Evolutionary conservation across 1,139 yeast genomes (phyloP), one percentile per base, ranked within the genome.

Genomic region (Protomyces pachydermus): DNA sequence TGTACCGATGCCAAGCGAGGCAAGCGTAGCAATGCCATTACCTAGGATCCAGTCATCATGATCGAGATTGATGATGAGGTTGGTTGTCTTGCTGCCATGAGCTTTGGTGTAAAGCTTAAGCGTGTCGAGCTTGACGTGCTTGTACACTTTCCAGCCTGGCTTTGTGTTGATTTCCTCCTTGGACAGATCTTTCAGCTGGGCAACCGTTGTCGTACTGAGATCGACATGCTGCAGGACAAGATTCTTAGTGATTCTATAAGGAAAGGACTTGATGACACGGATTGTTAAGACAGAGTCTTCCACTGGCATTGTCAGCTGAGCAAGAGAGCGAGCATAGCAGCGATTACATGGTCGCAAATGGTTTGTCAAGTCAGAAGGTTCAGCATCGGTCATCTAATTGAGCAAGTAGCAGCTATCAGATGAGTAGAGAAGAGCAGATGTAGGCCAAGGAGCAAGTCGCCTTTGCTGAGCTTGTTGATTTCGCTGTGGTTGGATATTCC

Each of bases 21-120:
- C 77, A 62, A 91, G 79, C 3, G 80, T 75, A 70, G 78, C 80
- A 14, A 75, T 76, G 2, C 74, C 74, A 42, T 79, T 79, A 1
- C 71, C 69, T 67, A 93, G 75, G 2, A 88, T 79, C 91, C 95
- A 87, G 66, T 82, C 85, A 3, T 82, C 84, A 71, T 87, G 84
- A 38, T 90, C 97, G 74, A 93, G 83, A 74, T 93, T 93, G 68
- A 95, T 88, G 58, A 90, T 95, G 69, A 93, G 80, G 73, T 93
- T 91, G 85, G 91, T 88, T 1, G 97, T 89, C 76, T 69, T 54
- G 20, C 53, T 96, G 6, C 96, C 96, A 74, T 93, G 98, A 0
- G 98, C 98, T 73, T 89, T 90, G 45, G 97, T 88, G 76, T 93
- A 93, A 18, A 93, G 81, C 75, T 95, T 93, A 67, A 93, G 74